Evolutionary conservation across 23 red algal genomes (phyloP).

Genomic region (Gracilaria gracilis): DNA sequence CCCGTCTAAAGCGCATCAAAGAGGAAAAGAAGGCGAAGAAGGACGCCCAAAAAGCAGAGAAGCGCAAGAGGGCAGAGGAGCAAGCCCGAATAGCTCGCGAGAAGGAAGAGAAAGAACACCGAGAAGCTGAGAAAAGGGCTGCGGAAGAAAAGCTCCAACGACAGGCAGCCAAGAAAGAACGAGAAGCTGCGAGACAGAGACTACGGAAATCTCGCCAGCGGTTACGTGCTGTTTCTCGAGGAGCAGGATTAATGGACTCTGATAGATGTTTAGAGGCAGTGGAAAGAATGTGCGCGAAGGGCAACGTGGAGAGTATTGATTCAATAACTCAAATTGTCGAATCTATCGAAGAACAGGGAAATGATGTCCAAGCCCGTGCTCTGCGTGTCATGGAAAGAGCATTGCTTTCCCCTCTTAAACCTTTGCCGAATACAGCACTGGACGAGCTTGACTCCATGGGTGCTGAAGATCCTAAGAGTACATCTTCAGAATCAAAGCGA

Average conservation of each 20-base stretch:
- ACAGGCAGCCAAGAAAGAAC: constrained; percentile 58
- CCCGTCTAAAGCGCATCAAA: constrained; percentile 54
- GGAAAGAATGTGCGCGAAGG: constrained; percentile 57
- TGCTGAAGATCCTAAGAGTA: not conserved
- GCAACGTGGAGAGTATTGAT: constrained; percentile 58
- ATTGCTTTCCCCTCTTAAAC: not conserved
- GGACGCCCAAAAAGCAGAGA: constrained; percentile 66
- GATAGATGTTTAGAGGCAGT: constrained; percentile 42
- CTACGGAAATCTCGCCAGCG: constrained; percentile 67
- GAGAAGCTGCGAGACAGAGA: constrained; percentile 48
- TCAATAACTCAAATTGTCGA: constrained; percentile 25
- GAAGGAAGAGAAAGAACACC: constrained; percentile 50
- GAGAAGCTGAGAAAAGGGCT: constrained; percentile 51
- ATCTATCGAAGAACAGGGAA: not conserved
- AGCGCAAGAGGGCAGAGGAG: constrained; percentile 60
- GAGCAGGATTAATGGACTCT: constrained; percentile 17
- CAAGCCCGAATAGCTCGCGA: constrained; percentile 29
- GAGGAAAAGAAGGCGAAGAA: constrained; percentile 55
- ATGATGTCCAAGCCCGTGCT: constrained; percentile 7
- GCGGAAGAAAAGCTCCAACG: constrained; percentile 66
- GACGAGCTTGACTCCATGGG: not conserved
- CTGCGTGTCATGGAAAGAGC: not conserved
- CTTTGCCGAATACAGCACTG: not conserved
- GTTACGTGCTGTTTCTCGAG: constrained; percentile 50
- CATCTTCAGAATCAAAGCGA: not conserved